These are phyloP conservation scores for Wallacemonas sp. DNA, from an alignment of 208 protist species.

Conservation along the genomic window DNA sequence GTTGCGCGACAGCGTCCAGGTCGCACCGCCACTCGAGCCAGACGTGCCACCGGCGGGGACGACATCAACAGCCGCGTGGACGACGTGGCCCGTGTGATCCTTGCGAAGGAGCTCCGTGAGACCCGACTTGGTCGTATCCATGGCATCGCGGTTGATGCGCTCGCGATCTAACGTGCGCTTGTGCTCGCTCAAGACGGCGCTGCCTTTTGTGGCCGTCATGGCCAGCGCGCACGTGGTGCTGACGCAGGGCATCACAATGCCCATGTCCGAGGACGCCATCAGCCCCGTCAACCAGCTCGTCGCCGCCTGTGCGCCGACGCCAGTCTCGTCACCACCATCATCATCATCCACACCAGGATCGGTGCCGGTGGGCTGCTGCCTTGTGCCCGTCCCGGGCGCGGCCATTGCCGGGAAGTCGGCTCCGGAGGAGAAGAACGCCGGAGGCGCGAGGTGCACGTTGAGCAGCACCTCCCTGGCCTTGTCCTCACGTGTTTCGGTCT, in stretches of 20 bases:
- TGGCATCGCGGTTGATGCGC: slow-evolving; percentile 51
- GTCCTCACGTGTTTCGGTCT: slow-evolving; percentile 1
- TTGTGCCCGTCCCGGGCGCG: background rate
- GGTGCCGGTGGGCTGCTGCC: no score
- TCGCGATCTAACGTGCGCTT: slow-evolving; percentile 60
- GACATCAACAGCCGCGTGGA: no score
- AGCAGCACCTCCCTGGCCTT: slow-evolving; percentile 19
- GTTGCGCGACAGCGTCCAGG: background rate
- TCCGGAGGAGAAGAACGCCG: slow-evolving; percentile 64
- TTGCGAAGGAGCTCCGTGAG: slow-evolving; percentile 59
- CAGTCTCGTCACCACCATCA: slow-evolving; percentile 6
- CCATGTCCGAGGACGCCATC: slow-evolving; percentile 30
- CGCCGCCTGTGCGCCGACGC: background rate
- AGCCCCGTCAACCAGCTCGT: slow-evolving; percentile 17
- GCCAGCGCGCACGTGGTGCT: slow-evolving; percentile 47
- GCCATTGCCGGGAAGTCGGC: slow-evolving; percentile 57
- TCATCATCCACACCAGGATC: slow-evolving; percentile 12
- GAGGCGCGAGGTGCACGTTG: slow-evolving; percentile 35
- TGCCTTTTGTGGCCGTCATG: slow-evolving; percentile 57
- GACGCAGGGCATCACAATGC: slow-evolving; percentile 79
- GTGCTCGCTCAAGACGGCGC: slow-evolving; percentile 46
- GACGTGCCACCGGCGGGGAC: no score
- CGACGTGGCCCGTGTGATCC: slow-evolving; percentile 29
- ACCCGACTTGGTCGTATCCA: slow-evolving; percentile 75
- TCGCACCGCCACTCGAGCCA: background rate